These are phyloP conservation scores for Hanseniaspora vineae DNA, from an alignment of 805 yeast genomes.

Conservation along the genomic window DNA sequence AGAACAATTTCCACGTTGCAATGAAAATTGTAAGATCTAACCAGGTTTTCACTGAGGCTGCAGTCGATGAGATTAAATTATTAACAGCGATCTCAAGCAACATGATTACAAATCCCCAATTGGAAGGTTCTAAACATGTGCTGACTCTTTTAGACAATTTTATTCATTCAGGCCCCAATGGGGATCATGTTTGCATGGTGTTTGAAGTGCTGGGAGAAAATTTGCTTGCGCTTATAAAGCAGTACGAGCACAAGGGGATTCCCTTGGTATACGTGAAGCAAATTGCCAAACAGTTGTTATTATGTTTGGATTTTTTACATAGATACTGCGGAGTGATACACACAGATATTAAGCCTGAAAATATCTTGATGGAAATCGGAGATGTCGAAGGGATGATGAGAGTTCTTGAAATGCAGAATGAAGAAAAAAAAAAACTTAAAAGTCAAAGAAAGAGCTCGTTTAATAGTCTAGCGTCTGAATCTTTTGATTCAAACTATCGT, in stretches of 20 bases:
- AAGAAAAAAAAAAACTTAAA: constrained; percentile 33
- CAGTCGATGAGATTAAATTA: constrained; percentile 81
- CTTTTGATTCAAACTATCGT: too few species aligned
- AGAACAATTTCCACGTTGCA: constrained; percentile 64
- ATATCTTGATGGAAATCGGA: constrained; percentile 67
- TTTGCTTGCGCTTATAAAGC: constrained; percentile 66
- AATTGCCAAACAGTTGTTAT: constrained; percentile 62
- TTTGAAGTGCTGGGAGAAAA: constrained; percentile 96
- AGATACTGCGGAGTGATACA: constrained; percentile 53
- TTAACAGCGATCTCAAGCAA: constrained; percentile 53
- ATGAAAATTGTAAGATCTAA: constrained; percentile 90
- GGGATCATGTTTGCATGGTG: constrained; percentile 90
- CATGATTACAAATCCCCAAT: constrained; percentile 31
- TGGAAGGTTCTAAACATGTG: constrained; percentile 68
- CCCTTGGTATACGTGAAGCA: constrained; percentile 68
- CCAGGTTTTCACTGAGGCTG: constrained; percentile 82
- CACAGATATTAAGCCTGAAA: constrained; percentile 69
- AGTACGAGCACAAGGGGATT: constrained; percentile 68
- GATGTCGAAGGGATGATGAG: constrained; percentile 69
- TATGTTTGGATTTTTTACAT: constrained; percentile 54
- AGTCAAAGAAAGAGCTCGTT: constrained; percentile 14
- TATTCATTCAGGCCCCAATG: constrained; percentile 80
- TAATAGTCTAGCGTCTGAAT: background rate
- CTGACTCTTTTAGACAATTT: constrained; percentile 75
- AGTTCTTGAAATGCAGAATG: constrained; percentile 50